These are phyloP conservation scores for Endogone sp. DNA, from an alignment of 192 early-diverging fungal species.

Conservation along the genomic window DNA sequence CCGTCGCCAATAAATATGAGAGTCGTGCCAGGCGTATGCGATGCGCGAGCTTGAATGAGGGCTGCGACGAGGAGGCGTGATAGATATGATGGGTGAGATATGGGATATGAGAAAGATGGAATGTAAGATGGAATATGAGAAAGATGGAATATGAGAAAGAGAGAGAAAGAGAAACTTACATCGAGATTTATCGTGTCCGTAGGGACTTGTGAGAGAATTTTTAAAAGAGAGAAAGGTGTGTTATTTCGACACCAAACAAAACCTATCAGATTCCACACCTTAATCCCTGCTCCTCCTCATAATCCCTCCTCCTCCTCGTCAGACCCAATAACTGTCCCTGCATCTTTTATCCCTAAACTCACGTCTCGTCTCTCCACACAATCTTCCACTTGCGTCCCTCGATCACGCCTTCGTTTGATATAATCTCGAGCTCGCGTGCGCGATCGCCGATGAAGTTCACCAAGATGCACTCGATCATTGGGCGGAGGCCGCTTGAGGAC, in stretches of 20 bases:
- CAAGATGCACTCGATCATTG: slow-evolving; percentile 50
- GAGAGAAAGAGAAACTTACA: slow-evolving; percentile 17
- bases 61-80: slow-evolving; percentile 8
- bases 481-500: slow-evolving; percentile 47
- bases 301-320: background rate
- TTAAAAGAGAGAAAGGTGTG: background rate
- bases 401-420: slow-evolving; percentile 52
- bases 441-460: slow-evolving; percentile 39
- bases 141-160: background rate
- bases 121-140: background rate
- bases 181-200: slow-evolving; percentile 64
- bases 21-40: slow-evolving; percentile 18
- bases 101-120: background rate
- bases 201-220: slow-evolving; percentile 26
- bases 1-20: slow-evolving; percentile 80
- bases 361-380: slow-evolving; percentile 56
- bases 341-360: too few relatives aligned
- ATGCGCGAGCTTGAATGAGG: slow-evolving; percentile 19
- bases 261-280: too few relatives aligned
- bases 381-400: slow-evolving; percentile 55
- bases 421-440: slow-evolving; percentile 47
- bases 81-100: background rate
- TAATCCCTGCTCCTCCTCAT: too few relatives aligned
- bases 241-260: too few relatives aligned
- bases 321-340: too few relatives aligned